These are phyloP conservation scores for Erigeron philadelphicus DNA, from an alignment of 140 eudicot species.

Conservation along the genomic window DNA sequence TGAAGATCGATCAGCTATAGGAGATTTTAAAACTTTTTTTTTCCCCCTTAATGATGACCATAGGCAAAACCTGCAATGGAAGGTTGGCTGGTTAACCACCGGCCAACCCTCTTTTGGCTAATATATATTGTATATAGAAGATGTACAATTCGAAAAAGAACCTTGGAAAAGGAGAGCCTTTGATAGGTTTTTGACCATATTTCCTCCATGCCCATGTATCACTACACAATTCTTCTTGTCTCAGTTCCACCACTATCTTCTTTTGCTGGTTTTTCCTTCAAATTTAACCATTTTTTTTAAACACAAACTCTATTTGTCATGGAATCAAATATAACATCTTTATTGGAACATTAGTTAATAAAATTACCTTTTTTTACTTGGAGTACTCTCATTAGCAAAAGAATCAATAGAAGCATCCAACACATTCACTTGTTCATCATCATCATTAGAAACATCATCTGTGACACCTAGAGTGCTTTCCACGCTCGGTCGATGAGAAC, in stretches of 20 bases:
- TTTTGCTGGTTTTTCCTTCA: conserved; percentile 46
- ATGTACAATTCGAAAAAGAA: background rate
- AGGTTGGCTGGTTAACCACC: too few relatives aligned
- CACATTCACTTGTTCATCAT: conserved; percentile 20
- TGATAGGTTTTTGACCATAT: conserved; percentile 54
- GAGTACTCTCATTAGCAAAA: conserved; percentile 23
- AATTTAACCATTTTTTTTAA: background rate
- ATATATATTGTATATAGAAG: too few relatives aligned
- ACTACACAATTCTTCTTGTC: conserved; percentile 41
- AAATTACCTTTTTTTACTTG: conserved; percentile 33
- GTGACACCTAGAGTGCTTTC: background rate
- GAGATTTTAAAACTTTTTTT: too few relatives aligned
- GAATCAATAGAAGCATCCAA: conserved; percentile 7
- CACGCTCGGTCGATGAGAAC: conserved; percentile 23
- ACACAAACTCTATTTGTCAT: background rate
- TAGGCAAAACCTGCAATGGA: too few relatives aligned
- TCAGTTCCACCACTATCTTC: conserved; percentile 42
- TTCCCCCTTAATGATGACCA: too few relatives aligned
- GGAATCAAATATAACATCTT: background rate
- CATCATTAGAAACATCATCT: background rate
- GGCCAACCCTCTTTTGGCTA: too few relatives aligned
- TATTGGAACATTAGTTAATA: background rate
- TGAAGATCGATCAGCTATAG: too few relatives aligned
- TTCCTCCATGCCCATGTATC: conserved; percentile 60
- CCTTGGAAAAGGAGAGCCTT: conserved; percentile 58